These are phyloP conservation scores for Aphanomyces stellatus DNA, from an alignment of 352 stramenopile genomes.

Conservation along the genomic window DNA sequence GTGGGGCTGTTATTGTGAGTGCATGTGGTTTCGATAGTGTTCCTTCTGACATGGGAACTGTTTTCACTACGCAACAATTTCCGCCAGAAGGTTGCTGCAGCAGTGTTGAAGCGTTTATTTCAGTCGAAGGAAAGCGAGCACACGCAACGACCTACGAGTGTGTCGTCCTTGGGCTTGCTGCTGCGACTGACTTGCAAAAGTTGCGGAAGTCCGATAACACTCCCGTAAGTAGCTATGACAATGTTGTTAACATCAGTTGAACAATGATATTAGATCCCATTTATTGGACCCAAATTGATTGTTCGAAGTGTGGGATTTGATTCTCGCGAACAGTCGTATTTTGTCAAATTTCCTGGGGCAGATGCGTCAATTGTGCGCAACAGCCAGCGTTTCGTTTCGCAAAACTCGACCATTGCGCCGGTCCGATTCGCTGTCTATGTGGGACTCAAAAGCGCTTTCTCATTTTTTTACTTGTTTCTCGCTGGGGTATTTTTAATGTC, in stretches of 20 bases:
- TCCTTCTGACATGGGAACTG: slow-evolving; percentile 11
- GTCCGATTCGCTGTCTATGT: background rate
- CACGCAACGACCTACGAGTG: slow-evolving; percentile 19
- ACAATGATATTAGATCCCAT: background rate
- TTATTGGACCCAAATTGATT: background rate
- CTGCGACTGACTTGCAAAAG: background rate
- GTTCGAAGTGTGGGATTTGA: slow-evolving; percentile 5
- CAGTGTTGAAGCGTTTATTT: slow-evolving; percentile 18
- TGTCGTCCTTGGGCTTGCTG: slow-evolving; percentile 4
- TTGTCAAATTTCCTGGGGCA: background rate
- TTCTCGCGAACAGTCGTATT: background rate
- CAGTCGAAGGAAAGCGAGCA: background rate
- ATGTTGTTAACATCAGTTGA: background rate
- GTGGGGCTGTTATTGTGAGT: slow-evolving; percentile 1
- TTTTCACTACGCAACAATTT: slow-evolving; percentile 13
- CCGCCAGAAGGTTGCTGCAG: background rate
- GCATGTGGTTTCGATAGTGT: slow-evolving; percentile 16
- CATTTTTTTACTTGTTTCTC: background rate
- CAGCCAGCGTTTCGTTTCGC: background rate
- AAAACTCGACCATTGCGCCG: background rate
- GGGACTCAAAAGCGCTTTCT: background rate
- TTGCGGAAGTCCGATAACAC: background rate
- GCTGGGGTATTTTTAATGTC: background rate
- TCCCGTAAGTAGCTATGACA: background rate
- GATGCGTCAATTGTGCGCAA: slow-evolving; percentile 14